Evolutionary conservation across 2,329 filamentous ascomycete species (phyloP).

Genomic region (Moelleriella libera): DNA sequence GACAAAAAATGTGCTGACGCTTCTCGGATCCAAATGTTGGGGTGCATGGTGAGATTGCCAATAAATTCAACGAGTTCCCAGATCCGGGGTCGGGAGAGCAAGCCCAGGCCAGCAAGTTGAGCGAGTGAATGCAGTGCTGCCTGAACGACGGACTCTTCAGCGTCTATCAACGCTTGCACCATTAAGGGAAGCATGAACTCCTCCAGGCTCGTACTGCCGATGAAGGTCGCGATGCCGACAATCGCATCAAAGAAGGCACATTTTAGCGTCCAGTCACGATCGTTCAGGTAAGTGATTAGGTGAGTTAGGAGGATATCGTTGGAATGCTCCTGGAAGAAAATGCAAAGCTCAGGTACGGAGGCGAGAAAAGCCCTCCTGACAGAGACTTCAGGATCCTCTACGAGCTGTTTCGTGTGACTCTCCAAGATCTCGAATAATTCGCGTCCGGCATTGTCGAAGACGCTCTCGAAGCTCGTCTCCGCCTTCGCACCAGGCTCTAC

Average conservation of each 20-base stretch:
- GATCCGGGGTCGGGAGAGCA: conserved; percentile 70
- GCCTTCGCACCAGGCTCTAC: conserved; percentile 57
- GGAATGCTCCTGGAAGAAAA: conserved; percentile 86
- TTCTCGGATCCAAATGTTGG: conserved; percentile 90
- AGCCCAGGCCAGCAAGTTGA: conserved; percentile 73
- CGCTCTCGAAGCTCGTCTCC: conserved; percentile 60
- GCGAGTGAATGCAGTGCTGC: conserved; percentile 78
- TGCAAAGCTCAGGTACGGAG: conserved; percentile 81
- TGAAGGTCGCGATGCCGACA: conserved; percentile 79
- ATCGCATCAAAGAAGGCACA: conserved; percentile 95
- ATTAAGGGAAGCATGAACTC: conserved; percentile 93
- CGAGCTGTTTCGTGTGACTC: conserved; percentile 71
- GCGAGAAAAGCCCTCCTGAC: conserved; percentile 84
- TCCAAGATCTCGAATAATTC: conserved; percentile 80
- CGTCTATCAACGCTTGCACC: conserved; percentile 85
- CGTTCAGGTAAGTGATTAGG: conserved; percentile 92
- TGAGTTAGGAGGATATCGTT: conserved; percentile 96
- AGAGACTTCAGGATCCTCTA: conserved; percentile 74
- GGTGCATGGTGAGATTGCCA: conserved; percentile 78
- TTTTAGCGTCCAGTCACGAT: conserved; percentile 90
- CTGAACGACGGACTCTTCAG: conserved; percentile 88
- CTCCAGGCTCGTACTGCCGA: conserved; percentile 79
- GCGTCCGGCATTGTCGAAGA: conserved; percentile 76
- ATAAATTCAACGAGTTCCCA: conserved; percentile 83
- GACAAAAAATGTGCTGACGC: conserved; percentile 75